These are phyloP conservation scores for Porodaedalea pini DNA, from an alignment of 1,284 basidiomycete species.

Conservation along the genomic window DNA sequence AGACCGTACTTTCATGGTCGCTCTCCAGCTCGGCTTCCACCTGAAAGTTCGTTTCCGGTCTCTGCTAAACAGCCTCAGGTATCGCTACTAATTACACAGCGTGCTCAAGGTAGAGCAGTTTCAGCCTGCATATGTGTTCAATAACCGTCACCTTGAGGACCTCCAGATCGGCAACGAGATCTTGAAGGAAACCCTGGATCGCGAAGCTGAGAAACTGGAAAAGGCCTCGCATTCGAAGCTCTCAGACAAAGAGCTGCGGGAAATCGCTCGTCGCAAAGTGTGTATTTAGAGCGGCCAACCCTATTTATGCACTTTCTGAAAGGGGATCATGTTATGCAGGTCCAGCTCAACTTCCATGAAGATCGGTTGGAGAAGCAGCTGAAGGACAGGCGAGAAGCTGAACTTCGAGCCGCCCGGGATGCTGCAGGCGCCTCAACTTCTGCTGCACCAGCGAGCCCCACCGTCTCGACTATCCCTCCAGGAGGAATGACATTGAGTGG, in stretches of 20 bases:
- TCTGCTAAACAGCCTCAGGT: not conserved
- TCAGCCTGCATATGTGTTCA: conserved; percentile 65
- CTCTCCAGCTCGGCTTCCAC: conserved; percentile 63
- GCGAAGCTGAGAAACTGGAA: conserved; percentile 53
- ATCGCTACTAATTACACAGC: conserved; percentile 5
- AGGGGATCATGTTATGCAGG: conserved; percentile 47
- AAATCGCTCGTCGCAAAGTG: conserved; percentile 53
- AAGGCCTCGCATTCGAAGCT: conserved; percentile 42
- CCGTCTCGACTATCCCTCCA: conserved; percentile 27
- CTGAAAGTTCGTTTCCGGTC: conserved; percentile 45
- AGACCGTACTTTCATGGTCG: too few species aligned
- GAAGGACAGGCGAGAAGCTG: conserved; percentile 55
- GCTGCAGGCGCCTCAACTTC: conserved; percentile 22
- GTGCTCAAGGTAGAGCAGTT: conserved; percentile 42
- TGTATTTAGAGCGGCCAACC: not conserved
- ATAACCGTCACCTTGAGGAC: conserved; percentile 47
- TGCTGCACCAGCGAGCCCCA: not conserved
- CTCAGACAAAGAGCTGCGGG: conserved; percentile 53
- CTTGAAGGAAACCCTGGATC: conserved; percentile 55
- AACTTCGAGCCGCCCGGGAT: conserved; percentile 43
- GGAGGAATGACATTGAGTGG: conserved; percentile 24
- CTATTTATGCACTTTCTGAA: conserved; percentile 3
- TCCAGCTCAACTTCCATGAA: conserved; percentile 70
- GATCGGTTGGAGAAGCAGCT: conserved; percentile 57
- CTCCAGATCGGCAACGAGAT: conserved; percentile 61